Base-by-base conservation (phyloP, 2,329 filamentous ascomycete species). In the Sarocladium strictum region DNA sequence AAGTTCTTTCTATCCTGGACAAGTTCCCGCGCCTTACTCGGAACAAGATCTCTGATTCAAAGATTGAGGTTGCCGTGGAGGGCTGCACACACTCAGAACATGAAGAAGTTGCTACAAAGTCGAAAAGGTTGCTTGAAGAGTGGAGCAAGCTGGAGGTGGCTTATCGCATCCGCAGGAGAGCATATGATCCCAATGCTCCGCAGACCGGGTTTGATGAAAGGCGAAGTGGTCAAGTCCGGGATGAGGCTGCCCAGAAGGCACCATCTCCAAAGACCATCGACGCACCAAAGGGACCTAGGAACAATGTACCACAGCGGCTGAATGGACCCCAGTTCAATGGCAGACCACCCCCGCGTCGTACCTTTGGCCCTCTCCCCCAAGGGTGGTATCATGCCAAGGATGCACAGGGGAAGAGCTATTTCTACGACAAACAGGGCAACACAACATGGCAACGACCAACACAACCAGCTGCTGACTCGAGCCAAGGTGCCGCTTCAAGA, bases 21-120 rank as follows among this genome's bases (percentile, higher is more conserved):
- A 86, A 85, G 59, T 87, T 97, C 60, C 94, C 94, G 0, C 86
- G 93, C 10, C 76, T 97, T 51, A 97, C 94, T 19, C 86, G 90
- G 57, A 99, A 99, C 76, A 99, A 99, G 72, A 97, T 99, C 56
- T 86, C 89, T 60, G 92, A 96, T 64, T 96, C 94, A 9, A 96
- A 96, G 64, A 97, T 99, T 58, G 94, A 97, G 68, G 79, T 85
- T 2, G 87, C 87, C 0, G 81, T 99, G 40, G 77, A 89, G 63
- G 79, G 80, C 3, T 74, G 97, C 53, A 80, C 78, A 1, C 72
- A 72, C 12, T 87, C 83, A 17, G 83, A 85, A 9, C 86, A 96
- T 64, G 84, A 90, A 58, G 79, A 87, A 56, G 89, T 99, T 19
- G 80, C 85, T 24, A 78, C 80, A 19, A 86, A 86, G 63, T 84